These are phyloP conservation scores for Solanum medicagineum DNA, from an alignment of 257 asterid species.

Conservation along the genomic window DNA sequence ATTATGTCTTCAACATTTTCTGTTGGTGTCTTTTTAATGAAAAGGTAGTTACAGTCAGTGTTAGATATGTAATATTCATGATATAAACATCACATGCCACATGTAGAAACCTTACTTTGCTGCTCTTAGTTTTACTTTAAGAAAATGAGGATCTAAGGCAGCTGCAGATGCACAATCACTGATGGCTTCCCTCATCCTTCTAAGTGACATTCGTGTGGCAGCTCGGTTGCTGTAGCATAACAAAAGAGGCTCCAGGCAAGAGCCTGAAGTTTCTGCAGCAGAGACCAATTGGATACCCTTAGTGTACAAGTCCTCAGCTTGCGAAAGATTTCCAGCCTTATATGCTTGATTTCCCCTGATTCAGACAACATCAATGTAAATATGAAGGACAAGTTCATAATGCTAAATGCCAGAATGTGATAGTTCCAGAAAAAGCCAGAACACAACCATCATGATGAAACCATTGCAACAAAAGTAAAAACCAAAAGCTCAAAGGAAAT, in stretches of 20 bases:
- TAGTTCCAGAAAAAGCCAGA: background rate
- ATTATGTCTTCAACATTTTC: background rate
- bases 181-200: slow-evolving; percentile 83
- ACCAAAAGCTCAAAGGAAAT: background rate
- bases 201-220: slow-evolving; percentile 84
- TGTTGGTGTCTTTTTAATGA: background rate
- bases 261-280: slow-evolving; percentile 15
- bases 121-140: slow-evolving; percentile 67
- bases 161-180: slow-evolving; percentile 70
- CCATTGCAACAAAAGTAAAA: background rate
- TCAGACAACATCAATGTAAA: slow-evolving; percentile 1
- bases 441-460: background rate
- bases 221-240: slow-evolving; percentile 97
- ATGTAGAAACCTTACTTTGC: slow-evolving; percentile 55
- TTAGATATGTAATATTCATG: background rate
- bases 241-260: slow-evolving; percentile 37
- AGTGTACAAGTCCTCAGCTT: slow-evolving; percentile 78
- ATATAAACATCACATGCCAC: background rate
- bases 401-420: background rate
- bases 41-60: background rate
- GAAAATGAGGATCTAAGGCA: slow-evolving; percentile 56
- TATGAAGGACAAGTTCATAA: slow-evolving; percentile 1
- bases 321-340: slow-evolving; percentile 46
- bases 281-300: slow-evolving; percentile 51
- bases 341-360: slow-evolving; percentile 91